phyloP scores from a whole-genome alignment of 192 early-diverging fungal species.

The Coemansia sp. region DNA sequence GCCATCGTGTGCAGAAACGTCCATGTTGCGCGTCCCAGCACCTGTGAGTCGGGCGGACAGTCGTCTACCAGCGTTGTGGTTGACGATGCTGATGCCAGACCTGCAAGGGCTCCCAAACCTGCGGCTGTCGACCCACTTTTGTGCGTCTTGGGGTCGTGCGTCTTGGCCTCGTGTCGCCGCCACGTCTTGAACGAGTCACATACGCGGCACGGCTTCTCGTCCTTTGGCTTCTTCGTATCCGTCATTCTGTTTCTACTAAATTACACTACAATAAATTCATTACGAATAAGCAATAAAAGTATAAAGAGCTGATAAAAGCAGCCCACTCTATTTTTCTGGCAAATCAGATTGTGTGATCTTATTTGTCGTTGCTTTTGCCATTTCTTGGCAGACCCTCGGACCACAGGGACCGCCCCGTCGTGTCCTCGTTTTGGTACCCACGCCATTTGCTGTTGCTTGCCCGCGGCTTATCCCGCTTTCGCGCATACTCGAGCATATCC shows the following conservation, averaged over 20 bases:
- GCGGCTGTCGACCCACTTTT: constrained; percentile 20
- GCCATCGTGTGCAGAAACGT: constrained; percentile 97
- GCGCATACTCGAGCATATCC: constrained; percentile 25
- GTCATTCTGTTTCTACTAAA: not conserved
- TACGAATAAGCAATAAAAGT: not conserved
- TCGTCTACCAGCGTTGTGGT: constrained; percentile 30
- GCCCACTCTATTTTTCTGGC: not conserved
- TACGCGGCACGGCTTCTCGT: constrained; percentile 74
- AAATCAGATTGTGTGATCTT: too few relatives aligned
- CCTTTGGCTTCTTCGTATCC: constrained; percentile 7
- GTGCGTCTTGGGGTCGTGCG: constrained; percentile 9
- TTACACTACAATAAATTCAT: not conserved
- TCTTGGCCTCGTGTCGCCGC: constrained; percentile 57
- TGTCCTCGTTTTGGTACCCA: constrained; percentile 31
- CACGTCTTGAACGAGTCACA: constrained; percentile 77
- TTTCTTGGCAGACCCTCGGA: not conserved
- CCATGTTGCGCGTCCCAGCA: constrained; percentile 91
- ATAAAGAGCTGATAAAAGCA: not conserved
- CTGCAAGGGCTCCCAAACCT: not conserved
- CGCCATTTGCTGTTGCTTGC: constrained; percentile 27
- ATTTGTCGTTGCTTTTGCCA: too few relatives aligned
- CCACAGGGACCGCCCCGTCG: constrained; percentile 18
- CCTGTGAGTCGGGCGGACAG: constrained; percentile 81
- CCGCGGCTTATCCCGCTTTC: not conserved
- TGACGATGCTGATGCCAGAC: constrained; percentile 11